These are phyloP conservation scores for Hypericum perforatum DNA, from an alignment of 345 rosid genomes.

Conservation along the genomic window DNA sequence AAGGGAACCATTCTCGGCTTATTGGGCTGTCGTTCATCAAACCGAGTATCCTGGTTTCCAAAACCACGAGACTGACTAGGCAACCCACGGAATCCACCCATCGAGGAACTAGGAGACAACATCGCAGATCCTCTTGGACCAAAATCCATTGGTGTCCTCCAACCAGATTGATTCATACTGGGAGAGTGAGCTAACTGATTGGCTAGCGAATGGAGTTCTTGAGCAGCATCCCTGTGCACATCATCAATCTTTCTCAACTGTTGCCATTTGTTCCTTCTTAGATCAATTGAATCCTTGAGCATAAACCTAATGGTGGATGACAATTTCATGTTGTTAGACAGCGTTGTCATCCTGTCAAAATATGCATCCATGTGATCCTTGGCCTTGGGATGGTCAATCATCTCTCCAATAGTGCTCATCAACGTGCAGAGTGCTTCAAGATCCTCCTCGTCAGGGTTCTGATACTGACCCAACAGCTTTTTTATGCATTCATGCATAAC, in stretches of 20 bases:
- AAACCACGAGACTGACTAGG: constrained; percentile 54
- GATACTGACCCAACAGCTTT: constrained; percentile 60
- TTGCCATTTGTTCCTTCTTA: constrained; percentile 92
- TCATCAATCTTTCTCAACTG: constrained; percentile 98
- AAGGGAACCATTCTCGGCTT: constrained; percentile 72
- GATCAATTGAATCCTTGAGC: constrained; percentile 82
- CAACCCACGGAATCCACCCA: constrained; percentile 61
- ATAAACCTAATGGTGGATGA: constrained; percentile 87
- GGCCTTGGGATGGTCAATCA: constrained; percentile 68
- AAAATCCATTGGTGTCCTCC: constrained; percentile 66
- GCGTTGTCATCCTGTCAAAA: constrained; percentile 55
- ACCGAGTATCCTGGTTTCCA: constrained; percentile 60
- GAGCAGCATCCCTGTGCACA: too few relatives aligned
- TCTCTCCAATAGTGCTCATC: constrained; percentile 89
- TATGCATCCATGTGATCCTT: constrained; percentile 63
- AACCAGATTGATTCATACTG: constrained; percentile 41
- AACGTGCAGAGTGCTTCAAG: constrained; percentile 85
- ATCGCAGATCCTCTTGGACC: constrained; percentile 56
- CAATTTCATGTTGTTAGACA: constrained; percentile 61
- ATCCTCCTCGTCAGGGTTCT: constrained; percentile 87
- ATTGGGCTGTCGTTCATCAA: constrained; percentile 57
- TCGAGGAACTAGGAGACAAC: constrained; percentile 52
- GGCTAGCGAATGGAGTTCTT: constrained; percentile 91
- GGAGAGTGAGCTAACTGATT: constrained; percentile 65
- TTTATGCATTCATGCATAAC: constrained; percentile 86